phyloP scores from a whole-genome alignment of 1,284 basidiomycete species.

The Rhodotorula sp. region DNA sequence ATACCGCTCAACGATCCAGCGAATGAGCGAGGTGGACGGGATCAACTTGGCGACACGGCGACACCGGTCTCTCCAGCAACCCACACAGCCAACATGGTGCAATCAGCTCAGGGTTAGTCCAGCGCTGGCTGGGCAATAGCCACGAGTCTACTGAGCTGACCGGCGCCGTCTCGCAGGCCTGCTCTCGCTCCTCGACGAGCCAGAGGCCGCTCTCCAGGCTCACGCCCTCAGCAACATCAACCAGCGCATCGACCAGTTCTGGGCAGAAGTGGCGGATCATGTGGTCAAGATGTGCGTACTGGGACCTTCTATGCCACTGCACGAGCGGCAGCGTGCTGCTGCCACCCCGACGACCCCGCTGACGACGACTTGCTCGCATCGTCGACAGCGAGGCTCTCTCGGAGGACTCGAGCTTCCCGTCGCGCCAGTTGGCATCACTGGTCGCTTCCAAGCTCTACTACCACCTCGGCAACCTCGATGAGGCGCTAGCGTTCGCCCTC shows the following conservation, averaged over 20 bases:
- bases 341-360: constrained; percentile 10
- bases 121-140: too few relatives aligned
- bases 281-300: constrained; percentile 76
- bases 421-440: constrained; percentile 76
- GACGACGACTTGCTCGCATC: constrained; percentile 27
- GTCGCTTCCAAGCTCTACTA: constrained; percentile 95
- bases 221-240: constrained; percentile 83
- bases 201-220: constrained; percentile 79
- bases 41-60: neutral
- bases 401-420: constrained; percentile 69
- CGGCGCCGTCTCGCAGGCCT: constrained; percentile 58
- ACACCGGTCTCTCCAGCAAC: neutral
- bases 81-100: constrained; percentile 4
- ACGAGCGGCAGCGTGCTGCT: neutral
- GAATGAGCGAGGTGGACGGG: neutral
- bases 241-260: constrained; percentile 83
- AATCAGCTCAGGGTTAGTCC: constrained; percentile 8
- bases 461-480: constrained; percentile 88
- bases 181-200: constrained; percentile 81
- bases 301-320: too few relatives aligned
- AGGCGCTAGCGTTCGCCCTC: constrained; percentile 87
- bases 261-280: constrained; percentile 95
- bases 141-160: neutral
- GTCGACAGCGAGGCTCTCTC: constrained; percentile 75
- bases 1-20: neutral